phyloP scores from a whole-genome alignment of 495 filamentous ascomycete species.

The Daldinia concentrica region DNA sequence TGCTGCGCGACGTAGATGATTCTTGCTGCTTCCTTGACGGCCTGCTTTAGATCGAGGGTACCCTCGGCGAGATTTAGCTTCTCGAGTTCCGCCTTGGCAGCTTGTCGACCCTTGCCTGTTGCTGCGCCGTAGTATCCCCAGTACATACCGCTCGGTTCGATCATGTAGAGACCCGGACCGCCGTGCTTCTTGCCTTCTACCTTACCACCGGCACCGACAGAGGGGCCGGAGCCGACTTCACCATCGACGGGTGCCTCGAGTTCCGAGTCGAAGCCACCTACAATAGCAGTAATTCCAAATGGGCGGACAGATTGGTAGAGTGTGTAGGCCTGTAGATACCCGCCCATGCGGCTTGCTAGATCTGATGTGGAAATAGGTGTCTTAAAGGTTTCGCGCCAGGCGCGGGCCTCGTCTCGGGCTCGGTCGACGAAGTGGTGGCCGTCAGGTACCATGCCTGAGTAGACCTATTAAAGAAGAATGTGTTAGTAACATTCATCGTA shows the following conservation, averaged over 20 bases:
- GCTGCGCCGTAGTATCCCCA: constrained; percentile 99
- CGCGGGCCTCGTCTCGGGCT: constrained; percentile 89
- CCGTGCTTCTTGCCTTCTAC: constrained; percentile 76
- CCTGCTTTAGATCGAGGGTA: constrained; percentile 81
- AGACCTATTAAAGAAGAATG: constrained; percentile 67
- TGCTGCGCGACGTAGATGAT: constrained; percentile 98
- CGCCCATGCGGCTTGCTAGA: constrained; percentile 88
- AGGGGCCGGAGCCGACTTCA: constrained; percentile 82
- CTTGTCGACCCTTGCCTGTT: constrained; percentile 94
- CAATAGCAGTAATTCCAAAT: constrained; percentile 93
- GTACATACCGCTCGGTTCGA: constrained; percentile 94
- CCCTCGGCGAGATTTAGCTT: constrained; percentile 87
- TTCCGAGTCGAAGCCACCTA: constrained; percentile 92
- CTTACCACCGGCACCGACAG: constrained; percentile 82
- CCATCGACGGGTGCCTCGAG: constrained; percentile 82
- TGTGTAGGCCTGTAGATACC: constrained; percentile 96
- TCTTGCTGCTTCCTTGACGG: constrained; percentile 92
- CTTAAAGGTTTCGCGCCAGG: constrained; percentile 90
- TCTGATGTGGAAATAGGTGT: constrained; percentile 86
- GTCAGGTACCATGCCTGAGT: constrained; percentile 91
- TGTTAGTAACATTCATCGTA: not conserved
- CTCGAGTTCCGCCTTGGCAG: constrained; percentile 96
- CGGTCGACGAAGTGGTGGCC: constrained; percentile 94
- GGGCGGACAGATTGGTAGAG: constrained; percentile 95
- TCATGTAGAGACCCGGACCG: constrained; percentile 95